phyloP scores from a whole-genome alignment of 2,329 filamentous ascomycete species.

The Talaromyces sp. region DNA sequence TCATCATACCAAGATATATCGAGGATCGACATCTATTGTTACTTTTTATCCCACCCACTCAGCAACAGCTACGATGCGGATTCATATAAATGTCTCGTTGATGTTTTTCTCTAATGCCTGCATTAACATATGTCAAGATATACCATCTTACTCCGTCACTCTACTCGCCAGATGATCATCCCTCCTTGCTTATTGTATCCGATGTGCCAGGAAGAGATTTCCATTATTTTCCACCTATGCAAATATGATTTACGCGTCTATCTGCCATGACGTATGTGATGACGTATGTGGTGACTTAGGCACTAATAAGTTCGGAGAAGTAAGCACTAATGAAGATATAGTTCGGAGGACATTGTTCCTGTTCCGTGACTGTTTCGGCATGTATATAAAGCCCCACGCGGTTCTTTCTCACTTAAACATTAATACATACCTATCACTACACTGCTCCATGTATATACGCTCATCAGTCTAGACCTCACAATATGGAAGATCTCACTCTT shows the following conservation, averaged over 20 bases:
- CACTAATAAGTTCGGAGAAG: not conserved
- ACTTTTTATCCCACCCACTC: not conserved
- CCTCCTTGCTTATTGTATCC: not conserved
- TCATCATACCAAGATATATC: not conserved
- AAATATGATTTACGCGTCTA: not conserved
- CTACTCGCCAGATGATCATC: not conserved
- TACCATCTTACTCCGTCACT: not conserved
- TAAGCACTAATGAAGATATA: not conserved
- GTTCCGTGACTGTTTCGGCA: not conserved
- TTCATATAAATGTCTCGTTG: not conserved
- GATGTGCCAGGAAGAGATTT: not conserved
- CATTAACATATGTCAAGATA: not conserved
- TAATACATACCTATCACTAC: not conserved
- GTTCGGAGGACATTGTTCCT: not conserved
- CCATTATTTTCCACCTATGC: not conserved
- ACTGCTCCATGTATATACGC: not conserved
- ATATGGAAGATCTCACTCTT: conserved; percentile 1
- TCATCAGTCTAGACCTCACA: not conserved
- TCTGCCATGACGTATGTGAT: not conserved
- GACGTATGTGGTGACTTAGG: not conserved
- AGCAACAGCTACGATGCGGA: not conserved
- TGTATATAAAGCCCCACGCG: not conserved
- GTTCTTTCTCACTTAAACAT: not conserved
- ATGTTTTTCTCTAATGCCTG: not conserved
- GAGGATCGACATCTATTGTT: too few species aligned